Evolutionary conservation across 352 stramenopile species (phyloP), one percentile per base, ranked within the genome.

Genomic region (Phytophthora idaei): DNA sequence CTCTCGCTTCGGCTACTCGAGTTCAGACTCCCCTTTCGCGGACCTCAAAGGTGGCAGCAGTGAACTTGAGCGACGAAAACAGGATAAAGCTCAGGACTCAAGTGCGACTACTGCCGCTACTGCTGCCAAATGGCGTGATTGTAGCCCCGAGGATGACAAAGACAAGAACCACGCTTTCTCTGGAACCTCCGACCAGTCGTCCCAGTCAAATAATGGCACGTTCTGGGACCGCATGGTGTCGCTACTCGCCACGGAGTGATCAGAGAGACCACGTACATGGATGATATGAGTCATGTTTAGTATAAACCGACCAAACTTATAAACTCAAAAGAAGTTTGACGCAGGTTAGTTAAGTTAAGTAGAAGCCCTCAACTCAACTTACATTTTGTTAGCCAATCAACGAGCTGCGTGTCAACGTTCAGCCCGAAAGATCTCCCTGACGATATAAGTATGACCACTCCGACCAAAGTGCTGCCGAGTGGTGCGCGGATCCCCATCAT

Each of bases 141-240:
- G 65, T 51, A 77, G 76, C 37, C 46, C 63, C 2, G 55, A 66
- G 59, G 50, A 77, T 5, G 58, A 69, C 31, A 53, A 21, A 21
- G 21, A 27, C 17, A 56, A 60, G 25, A 62, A 64, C 34, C 63
- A 69, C 11, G 54, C 69, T 17, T 69, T 78, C 57, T 70, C 62
- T 14, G 57, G 53, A 28, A 67, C 61, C 0, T 77, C 65, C 25
- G 69, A 83, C 29, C 66, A 74, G 57, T 74, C 65, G 34, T 81
- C 72, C 6, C 69, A 81, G 52, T 78, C 65, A 5, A 70, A 77
- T 41, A 68, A 63, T 10, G 58, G 69, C 41, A 82, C 77, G 31
- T 81, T 86, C 56, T 86, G 77, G 77, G 73, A 76, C 46, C 72
- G 75, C 49, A 73, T 86, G 66, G 67, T 78, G 17, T 80, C 73